phyloP scores from a whole-genome alignment of 805 yeast species.

The Pichia heedii region DNA sequence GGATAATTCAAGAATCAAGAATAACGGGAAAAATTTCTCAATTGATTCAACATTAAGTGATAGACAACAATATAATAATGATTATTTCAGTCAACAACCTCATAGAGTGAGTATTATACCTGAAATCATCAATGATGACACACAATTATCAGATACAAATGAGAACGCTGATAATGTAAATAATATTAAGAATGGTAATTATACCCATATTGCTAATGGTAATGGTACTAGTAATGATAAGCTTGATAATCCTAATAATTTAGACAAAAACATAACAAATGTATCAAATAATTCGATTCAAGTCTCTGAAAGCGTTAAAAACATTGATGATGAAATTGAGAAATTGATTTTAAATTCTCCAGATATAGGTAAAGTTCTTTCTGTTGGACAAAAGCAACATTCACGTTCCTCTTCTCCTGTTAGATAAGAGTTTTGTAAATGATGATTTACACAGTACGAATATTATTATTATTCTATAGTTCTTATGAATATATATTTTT shows the following conservation, averaged over 20 bases:
- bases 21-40: too few relatives aligned
- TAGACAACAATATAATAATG: too few relatives aligned
- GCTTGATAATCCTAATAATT: neutral
- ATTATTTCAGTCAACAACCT: neutral
- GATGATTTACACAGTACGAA: too few relatives aligned
- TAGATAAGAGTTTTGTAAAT: too few relatives aligned
- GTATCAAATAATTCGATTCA: neutral
- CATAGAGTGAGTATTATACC: neutral
- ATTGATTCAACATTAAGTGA: too few relatives aligned
- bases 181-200: neutral
- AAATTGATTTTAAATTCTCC: neutral
- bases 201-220: neutral
- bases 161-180: neutral
- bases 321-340: conserved; percentile 8
- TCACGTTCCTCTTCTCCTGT: neutral
- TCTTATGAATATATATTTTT: too few relatives aligned
- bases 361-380: conserved; percentile 1
- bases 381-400: conserved; percentile 5
- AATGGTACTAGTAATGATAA: neutral
- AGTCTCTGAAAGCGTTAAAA: conserved; percentile 2
- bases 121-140: neutral
- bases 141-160: neutral
- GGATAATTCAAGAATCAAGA: neutral
- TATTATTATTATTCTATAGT: too few relatives aligned
- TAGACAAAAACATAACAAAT: neutral